These are phyloP conservation scores for Sporodiniella umbellata DNA, from an alignment of 371 early-diverging fungal genomes.

Conservation along the genomic window DNA sequence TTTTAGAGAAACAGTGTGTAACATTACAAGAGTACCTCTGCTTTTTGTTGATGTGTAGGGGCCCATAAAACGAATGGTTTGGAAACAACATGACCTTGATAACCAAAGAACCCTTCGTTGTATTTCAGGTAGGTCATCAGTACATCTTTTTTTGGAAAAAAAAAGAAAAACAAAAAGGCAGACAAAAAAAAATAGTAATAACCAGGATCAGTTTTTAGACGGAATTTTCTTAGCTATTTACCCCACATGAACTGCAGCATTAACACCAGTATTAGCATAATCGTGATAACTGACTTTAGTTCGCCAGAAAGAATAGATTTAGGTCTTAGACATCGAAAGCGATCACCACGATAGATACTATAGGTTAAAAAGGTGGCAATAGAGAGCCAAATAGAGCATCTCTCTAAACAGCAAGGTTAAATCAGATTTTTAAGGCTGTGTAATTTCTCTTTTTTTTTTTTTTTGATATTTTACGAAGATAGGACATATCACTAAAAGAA, in stretches of 20 bases:
- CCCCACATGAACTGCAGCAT: conserved; percentile 33
- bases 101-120: conserved; percentile 25
- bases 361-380: conserved; percentile 16
- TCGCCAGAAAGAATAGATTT: conserved; percentile 30
- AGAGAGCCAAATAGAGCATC: conserved; percentile 24
- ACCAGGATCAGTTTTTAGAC: too few species aligned
- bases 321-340: conserved; percentile 24
- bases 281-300: conserved; percentile 34
- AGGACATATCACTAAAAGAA: conserved; percentile 38
- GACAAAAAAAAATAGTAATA: too few species aligned
- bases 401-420: conserved; percentile 12
- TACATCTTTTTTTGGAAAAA: conserved; percentile 22
- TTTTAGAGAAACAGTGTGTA: not conserved
- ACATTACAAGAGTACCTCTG: conserved; percentile 11
- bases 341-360: conserved; percentile 23
- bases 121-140: conserved; percentile 38
- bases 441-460: not conserved
- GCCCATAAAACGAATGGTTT: conserved; percentile 32
- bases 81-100: conserved; percentile 17
- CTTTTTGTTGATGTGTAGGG: conserved; percentile 14
- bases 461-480: conserved; percentile 23
- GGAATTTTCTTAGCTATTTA: too few species aligned
- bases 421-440: not conserved
- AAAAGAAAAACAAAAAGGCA: not conserved
- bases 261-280: conserved; percentile 31